Conservation (phyloP, 495 filamentous ascomycete genomes). For the Antarctomyces pellizariae region DNA sequence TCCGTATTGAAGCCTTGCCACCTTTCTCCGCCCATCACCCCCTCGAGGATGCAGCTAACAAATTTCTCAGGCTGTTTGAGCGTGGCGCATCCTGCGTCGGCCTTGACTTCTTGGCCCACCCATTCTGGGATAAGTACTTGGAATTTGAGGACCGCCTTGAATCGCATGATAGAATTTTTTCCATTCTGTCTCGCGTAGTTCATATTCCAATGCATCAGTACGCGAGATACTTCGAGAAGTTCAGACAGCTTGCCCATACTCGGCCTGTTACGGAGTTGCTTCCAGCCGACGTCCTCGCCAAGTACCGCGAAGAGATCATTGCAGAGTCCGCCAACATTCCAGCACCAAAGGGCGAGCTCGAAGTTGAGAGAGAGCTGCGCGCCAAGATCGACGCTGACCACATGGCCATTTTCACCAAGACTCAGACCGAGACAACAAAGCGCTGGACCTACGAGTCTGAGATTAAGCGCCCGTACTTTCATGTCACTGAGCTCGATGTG, state of each 20-base stretch:
- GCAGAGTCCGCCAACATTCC: slow-evolving; percentile 21
- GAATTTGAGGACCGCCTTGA: slow-evolving; percentile 87
- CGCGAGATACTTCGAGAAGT: slow-evolving; percentile 82
- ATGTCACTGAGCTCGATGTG: slow-evolving; percentile 79
- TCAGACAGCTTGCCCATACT: slow-evolving; percentile 50
- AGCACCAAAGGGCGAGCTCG: slow-evolving; percentile 35
- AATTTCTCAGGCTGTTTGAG: slow-evolving; percentile 62
- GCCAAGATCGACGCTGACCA: slow-evolving; percentile 57
- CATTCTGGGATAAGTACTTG: slow-evolving; percentile 98
- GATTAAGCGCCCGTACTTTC: slow-evolving; percentile 93
- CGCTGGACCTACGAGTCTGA: slow-evolving; percentile 89
- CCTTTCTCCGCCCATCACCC: slow-evolving; percentile 16
- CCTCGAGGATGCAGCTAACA: slow-evolving; percentile 24
- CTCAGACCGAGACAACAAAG: slow-evolving; percentile 75
- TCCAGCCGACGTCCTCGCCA: slow-evolving; percentile 37
- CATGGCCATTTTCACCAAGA: slow-evolving; percentile 57
- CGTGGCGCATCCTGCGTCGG: slow-evolving; percentile 68
- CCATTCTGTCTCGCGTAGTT: slow-evolving; percentile 63
- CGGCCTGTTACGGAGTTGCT: slow-evolving; percentile 54
- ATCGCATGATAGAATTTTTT: slow-evolving; percentile 66
- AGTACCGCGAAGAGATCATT: slow-evolving; percentile 48
- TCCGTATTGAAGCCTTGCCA: slow-evolving; percentile 32
- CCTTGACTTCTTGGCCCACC: slow-evolving; percentile 80
- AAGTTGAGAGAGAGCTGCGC: slow-evolving; percentile 67
- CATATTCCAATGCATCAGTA: slow-evolving; percentile 95